These are phyloP conservation scores for Exophiala viscosa DNA, from an alignment of 2,329 filamentous ascomycete species.

Conservation along the genomic window DNA sequence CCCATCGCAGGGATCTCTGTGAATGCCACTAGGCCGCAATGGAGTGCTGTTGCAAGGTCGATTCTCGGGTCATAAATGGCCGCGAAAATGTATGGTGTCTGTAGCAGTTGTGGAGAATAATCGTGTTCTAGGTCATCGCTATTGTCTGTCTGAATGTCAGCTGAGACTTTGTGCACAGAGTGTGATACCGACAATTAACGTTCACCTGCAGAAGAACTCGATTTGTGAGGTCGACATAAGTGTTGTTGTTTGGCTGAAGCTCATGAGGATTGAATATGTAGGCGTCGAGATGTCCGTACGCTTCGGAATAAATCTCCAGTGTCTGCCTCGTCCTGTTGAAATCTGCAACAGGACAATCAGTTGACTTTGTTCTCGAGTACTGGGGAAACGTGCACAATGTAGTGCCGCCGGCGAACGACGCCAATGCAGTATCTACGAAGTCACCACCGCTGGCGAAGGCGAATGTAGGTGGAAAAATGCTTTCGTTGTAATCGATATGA, in stretches of 20 bases:
- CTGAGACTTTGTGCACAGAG: not conserved
- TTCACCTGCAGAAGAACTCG: not conserved
- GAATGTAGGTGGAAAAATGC: not conserved
- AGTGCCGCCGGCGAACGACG: too few relatives aligned
- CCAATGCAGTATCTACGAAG: not conserved
- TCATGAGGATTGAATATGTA: not conserved
- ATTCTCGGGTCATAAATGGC: not conserved
- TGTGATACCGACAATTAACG: not conserved
- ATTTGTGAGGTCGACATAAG: not conserved
- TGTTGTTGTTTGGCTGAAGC: not conserved
- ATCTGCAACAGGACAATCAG: not conserved
- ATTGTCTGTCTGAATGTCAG: not conserved
- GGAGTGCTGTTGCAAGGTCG: not conserved
- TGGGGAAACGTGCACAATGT: not conserved
- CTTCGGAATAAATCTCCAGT: not conserved
- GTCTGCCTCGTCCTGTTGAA: not conserved
- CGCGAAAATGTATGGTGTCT: not conserved
- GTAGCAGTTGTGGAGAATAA: not conserved
- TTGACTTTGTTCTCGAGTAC: not conserved
- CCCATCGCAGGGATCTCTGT: not conserved
- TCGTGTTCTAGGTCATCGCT: not conserved
- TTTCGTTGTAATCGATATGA: not conserved
- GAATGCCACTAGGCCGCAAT: not conserved
- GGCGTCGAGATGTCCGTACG: not conserved
- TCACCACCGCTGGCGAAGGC: not conserved